phyloP scores from a whole-genome alignment of 495 filamentous ascomycete species.

The Alectoria sarmentosa region DNA sequence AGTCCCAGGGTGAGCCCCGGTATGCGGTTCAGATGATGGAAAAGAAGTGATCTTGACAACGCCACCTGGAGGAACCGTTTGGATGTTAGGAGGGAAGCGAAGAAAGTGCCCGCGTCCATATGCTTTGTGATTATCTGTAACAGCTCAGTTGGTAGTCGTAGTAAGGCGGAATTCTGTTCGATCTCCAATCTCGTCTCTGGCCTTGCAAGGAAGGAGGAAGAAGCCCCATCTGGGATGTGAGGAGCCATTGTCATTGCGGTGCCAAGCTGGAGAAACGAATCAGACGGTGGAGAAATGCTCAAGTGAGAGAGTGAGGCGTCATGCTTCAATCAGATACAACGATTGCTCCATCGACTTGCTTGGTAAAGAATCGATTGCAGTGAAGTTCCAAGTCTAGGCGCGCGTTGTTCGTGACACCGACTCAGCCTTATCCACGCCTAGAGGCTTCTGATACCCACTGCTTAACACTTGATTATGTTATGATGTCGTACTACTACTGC shows the following conservation, averaged over 20 bases:
- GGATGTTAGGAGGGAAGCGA: slow-evolving; percentile 24
- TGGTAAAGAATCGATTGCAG: not conserved
- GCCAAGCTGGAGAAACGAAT: not conserved
- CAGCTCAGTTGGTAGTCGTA: slow-evolving; percentile 22
- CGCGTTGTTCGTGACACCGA: not conserved
- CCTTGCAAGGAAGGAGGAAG: not conserved
- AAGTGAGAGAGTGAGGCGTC: not conserved
- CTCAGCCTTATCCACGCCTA: not conserved
- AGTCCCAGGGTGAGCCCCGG: slow-evolving; percentile 24
- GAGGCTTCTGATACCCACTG: not conserved
- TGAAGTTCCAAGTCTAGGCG: not conserved
- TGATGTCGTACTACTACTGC: too few relatives aligned
- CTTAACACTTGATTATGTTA: too few relatives aligned
- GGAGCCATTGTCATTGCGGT: not conserved
- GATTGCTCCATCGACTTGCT: not conserved
- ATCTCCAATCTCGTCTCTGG: not conserved
- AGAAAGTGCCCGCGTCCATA: slow-evolving; percentile 24
- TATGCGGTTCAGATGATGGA: slow-evolving; percentile 16
- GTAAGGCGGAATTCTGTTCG: slow-evolving; percentile 6
- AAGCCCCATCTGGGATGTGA: not conserved
- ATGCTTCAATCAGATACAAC: not conserved
- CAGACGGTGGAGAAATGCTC: not conserved
- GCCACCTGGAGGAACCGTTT: slow-evolving; percentile 19
- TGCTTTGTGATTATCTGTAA: slow-evolving; percentile 23
- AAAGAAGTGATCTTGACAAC: slow-evolving; percentile 12